These are phyloP conservation scores for Strigomonas culicis DNA, from an alignment of 208 protist genomes.

Conservation along the genomic window DNA sequence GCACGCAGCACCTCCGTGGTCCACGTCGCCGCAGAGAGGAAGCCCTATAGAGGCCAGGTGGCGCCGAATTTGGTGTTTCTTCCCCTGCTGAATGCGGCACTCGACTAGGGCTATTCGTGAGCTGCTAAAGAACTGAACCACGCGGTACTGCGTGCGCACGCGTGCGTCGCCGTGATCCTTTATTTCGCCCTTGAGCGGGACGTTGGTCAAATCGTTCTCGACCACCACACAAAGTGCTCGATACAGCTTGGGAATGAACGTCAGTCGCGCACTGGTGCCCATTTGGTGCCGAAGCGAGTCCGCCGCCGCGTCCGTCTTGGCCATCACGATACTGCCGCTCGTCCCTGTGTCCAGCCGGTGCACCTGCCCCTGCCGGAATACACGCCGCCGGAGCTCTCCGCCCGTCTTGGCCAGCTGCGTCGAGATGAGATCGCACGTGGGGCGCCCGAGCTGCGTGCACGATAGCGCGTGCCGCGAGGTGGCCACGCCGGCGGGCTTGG, in stretches of 20 bases:
- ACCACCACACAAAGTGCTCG: slow-evolving; percentile 69
- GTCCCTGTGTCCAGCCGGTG: slow-evolving; percentile 80
- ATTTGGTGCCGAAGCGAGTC: slow-evolving; percentile 76
- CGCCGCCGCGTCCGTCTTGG: slow-evolving; percentile 47
- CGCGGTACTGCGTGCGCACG: slow-evolving; percentile 54
- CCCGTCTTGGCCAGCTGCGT: not conserved
- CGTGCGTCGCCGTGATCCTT: slow-evolving; percentile 46
- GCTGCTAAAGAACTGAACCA: slow-evolving; percentile 43
- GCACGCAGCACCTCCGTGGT: slow-evolving; percentile 76
- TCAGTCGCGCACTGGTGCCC: slow-evolving; percentile 65
- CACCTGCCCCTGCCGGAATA: slow-evolving; percentile 75
- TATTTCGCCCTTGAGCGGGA: slow-evolving; percentile 46
- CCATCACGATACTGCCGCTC: slow-evolving; percentile 68
- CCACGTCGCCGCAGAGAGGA: slow-evolving; percentile 73
- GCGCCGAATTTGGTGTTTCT: slow-evolving; percentile 85
- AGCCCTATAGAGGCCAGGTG: slow-evolving; percentile 69
- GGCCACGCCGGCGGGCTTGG: slow-evolving; percentile 71
- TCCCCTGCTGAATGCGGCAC: slow-evolving; percentile 79
- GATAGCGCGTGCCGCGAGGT: slow-evolving; percentile 73
- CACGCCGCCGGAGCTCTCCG: slow-evolving; percentile 3
- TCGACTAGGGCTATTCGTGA: slow-evolving; percentile 60
- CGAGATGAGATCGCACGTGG: slow-evolving; percentile 19
- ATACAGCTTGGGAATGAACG: slow-evolving; percentile 61
- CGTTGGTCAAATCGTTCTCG: slow-evolving; percentile 42
- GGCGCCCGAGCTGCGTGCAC: slow-evolving; percentile 33